Evolutionary conservation across 495 filamentous ascomycete genomes (phyloP), one percentile per base, ranked within the genome.

Genomic region (Coniosporium apollinis): DNA sequence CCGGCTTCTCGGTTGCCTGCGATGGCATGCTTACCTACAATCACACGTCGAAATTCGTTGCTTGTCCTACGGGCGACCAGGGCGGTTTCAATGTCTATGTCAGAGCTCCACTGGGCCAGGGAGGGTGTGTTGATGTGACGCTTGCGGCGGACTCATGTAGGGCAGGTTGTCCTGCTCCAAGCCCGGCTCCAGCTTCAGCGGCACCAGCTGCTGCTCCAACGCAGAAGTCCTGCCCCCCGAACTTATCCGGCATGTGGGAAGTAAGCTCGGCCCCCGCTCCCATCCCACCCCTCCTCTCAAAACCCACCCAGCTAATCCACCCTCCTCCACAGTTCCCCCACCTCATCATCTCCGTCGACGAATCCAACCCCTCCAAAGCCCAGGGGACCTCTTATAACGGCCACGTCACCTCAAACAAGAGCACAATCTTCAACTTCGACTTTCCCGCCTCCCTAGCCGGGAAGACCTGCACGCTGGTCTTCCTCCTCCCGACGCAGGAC

Each of bases 391-490:
- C 19, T 2, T 55, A 44, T 42, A 44, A 39, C 34, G 47, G 34
- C 9, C 30, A 36, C 8, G 35, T 55, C 22, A 38, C 28, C 17
- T 30, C 46, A 4, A 43, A 26, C n/a, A 29, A 35, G 28, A 44
- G 38, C 32, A 45, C 49, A 10, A 45, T 53, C 26, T 55, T 53
- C 49, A 56, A 50, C 42, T 56, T 56, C 45, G 43, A 56, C 34
- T 34, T 56, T 18, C 49, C 49, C 0, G 7, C 38, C 9, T 33
- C 33, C 3, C 32, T 48, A 25, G 34, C 44, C 20, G 49, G 45
- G 19, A 51, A 50, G 39, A 47, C 45, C 8, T 59, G 55, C 44
- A 43, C 42, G 19, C 35, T 59, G 9, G 35, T 49, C 22, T 57
- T 59, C 48, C 26, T 42, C 17, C 35, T 59, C 29, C 51, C 55